Evolutionary conservation across 176 grass and related monocot genomes (phyloP).

Genomic region (sorghum (Sorghum bicolor)): Sorghum_bicolor_NCBIv3 NC_012870.2:6840501-6841000

Average conservation of each 20-base stretch:
- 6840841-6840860: slow-evolving; percentile 55
- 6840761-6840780: slow-evolving; percentile 54
- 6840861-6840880: slow-evolving; percentile 58
- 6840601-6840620: not conserved
- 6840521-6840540: not conserved
- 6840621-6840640: not conserved
- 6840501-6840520: not conserved
- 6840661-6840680: not conserved
- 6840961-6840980: slow-evolving; percentile 57
- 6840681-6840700: not conserved
- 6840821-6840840: slow-evolving; percentile 43
- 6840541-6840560: not conserved
- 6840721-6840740: slow-evolving; percentile 14
- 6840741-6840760: slow-evolving; percentile 15
- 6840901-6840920: slow-evolving; percentile 54
- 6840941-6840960: slow-evolving; percentile 68
- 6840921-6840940: slow-evolving; percentile 71
- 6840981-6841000: slow-evolving; percentile 53
- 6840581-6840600: not conserved
- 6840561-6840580: not conserved
- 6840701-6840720: not conserved
- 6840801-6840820: slow-evolving; percentile 46
- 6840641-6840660: not conserved
- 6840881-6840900: slow-evolving; percentile 51
- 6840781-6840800: slow-evolving; percentile 59